Base-by-base conservation (phyloP, 441 rosid species). In the Euphorbia celastroides region DNA sequence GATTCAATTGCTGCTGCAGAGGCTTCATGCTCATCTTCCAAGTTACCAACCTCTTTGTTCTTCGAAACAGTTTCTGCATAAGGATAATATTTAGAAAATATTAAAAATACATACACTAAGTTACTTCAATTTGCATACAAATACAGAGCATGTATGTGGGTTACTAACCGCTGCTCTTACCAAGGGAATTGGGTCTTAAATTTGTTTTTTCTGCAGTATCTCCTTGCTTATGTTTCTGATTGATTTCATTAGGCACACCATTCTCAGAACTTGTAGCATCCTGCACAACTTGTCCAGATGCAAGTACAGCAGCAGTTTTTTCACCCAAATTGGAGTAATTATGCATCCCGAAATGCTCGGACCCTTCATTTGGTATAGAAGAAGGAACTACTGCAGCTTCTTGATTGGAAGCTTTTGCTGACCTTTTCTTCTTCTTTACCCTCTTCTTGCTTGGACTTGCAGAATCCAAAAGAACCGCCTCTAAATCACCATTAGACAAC, bases 11-110 rank as follows among this genome's bases (percentile, higher is more conserved):
- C 72, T 48, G 23, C 27, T 57, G 68, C 54, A 58, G 67, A 71
- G 48, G 70, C 59, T 62, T 54, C 57, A 16, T 32, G 67, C 50
- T 44, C 67, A 57, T 57, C 63, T 74, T 75, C 64, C 67, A 10
- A 42, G 30, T 69, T 70, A 64, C 61, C 69, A 28, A 58, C 70
- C 65, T 70, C 34, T 48, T 25, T 27, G n/a, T 52, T 62, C 32
- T 19, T 60, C 68, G 65, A 60, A 65, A 64, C 72, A 55, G 56
- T 52, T 25, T 77, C 83, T 80, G 70, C 67, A 67, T 57, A 65
- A 72, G 26, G 61, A 19, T 14, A 12, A 55, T 22, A 27, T 2
- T 12, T 4, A 26, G 16, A 27, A 27, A 57, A 16, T 14, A 27
- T 52, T 19, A 70, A 57, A 46, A 72, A 61, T 19, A 30, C 25